Base-by-base conservation (phyloP, 306 rosid genomes). In the Purshia tridentata region DNA sequence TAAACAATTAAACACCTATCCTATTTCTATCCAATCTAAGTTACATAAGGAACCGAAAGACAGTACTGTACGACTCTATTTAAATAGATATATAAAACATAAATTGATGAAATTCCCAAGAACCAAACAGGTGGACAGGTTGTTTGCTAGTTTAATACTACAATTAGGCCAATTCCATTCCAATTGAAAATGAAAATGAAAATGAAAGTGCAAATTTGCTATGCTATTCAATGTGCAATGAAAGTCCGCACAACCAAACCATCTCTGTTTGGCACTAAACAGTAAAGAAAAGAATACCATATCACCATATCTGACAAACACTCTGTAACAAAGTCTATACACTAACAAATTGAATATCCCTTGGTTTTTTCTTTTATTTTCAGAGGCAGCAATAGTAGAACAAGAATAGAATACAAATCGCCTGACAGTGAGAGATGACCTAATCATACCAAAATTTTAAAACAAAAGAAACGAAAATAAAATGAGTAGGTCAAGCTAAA, bases 321-420 rank as follows among this genome's bases (percentile, higher is more conserved):
- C 46, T 22, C 10, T 6, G 45, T 35, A 70, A 52, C 15, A 48
- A 40, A 76, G 45, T 53, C 41, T 63, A 15, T 19, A 65, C 72
- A 81, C 56, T 7, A 77, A 81, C 61, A 65, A 67, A 80, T 58
- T 77, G 79, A 62, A 80, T 78, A 72, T 47, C 61, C 41, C 10
- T 56, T 72, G 19, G 29, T 18, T 50, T 49, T 51, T 46, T 10
- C 50, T 65, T 76, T 88, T 82, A 82, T 82, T 82, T 86, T 69
- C 86, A 74, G 72, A 80, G 70, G 65, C 77, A 72, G 59, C 51
- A 74, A 46, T 49, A 37, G 70, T 72, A 71, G 60, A 69, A 29
- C 35, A 29, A 70, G 57, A 76, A 81, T 79, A 76, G 51, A 82
- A 73, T 79, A 82, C 88, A 82, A 77, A 78, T 72, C 20, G 65